phyloP scores from a whole-genome alignment of 2,329 filamentous ascomycete genomes.

The Grosmannia clavigera region DNA sequence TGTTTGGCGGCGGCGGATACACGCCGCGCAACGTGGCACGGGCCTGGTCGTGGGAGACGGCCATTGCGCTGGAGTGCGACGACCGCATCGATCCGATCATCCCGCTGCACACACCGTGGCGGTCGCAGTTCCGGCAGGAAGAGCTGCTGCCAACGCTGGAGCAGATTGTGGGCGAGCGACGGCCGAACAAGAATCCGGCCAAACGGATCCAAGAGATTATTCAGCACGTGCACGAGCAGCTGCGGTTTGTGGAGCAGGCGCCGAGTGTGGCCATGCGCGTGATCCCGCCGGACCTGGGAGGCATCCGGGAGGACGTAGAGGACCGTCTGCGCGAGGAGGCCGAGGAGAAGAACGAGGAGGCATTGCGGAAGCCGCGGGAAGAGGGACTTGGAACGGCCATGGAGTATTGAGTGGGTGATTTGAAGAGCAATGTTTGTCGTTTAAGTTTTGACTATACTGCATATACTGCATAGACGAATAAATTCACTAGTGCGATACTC shows the following conservation, averaged over 20 bases:
- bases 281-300: conserved; percentile 65
- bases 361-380: conserved; percentile 38
- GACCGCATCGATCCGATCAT: conserved; percentile 60
- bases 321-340: conserved; percentile 51
- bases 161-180: conserved; percentile 52
- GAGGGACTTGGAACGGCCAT: conserved; percentile 44
- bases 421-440: not conserved
- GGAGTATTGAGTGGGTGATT: conserved; percentile 25
- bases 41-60: conserved; percentile 94
- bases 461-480: no score
- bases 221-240: conserved; percentile 67
- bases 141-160: conserved; percentile 82
- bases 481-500: no score
- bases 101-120: conserved; percentile 70
- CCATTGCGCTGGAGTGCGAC: conserved; percentile 68
- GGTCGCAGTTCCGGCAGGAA: conserved; percentile 78
- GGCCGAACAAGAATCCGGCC: conserved; percentile 66
- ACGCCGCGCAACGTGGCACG: conserved; percentile 93
- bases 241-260: conserved; percentile 72
- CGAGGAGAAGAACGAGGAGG: conserved; percentile 44
- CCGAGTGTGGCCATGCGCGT: conserved; percentile 78
- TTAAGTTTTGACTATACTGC: not conserved
- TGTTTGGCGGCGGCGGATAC: conserved; percentile 92
- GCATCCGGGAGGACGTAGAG: conserved; percentile 57
- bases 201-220: conserved; percentile 68